A percentile compares a stretch with the other conserved stretches of the same genome.
Evolutionary conservation across 768 basidiomycete species (phyloP).

Genomic region (Lentinula boryana): DNA sequence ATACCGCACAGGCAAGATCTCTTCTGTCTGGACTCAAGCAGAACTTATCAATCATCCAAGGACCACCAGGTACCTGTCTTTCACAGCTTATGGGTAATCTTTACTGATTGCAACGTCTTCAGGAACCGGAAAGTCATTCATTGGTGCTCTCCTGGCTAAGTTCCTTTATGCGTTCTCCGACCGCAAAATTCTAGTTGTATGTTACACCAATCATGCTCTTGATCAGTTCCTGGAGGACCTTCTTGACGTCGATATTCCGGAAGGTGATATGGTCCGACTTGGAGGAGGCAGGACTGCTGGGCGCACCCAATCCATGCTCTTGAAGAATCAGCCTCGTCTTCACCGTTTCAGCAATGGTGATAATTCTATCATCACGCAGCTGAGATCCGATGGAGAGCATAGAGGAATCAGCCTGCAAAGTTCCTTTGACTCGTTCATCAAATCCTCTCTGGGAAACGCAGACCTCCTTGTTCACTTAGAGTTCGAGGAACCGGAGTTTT

Average conservation of each 20-base stretch:
- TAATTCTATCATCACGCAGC: background rate
- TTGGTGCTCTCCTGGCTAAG: slow-evolving; percentile 63
- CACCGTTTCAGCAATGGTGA: slow-evolving; percentile 17
- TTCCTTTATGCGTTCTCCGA: slow-evolving; percentile 41
- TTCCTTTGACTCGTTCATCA: background rate
- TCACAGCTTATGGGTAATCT: background rate
- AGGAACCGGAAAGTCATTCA: slow-evolving; percentile 76
- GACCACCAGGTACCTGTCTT: slow-evolving; percentile 50
- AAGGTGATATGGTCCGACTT: slow-evolving; percentile 44
- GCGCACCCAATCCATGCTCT: slow-evolving; percentile 36
- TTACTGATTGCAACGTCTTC: background rate
- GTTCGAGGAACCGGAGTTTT: slow-evolving; percentile 42
- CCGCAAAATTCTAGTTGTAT: slow-evolving; percentile 58
- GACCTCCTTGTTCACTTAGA: slow-evolving; percentile 43
- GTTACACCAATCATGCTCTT: slow-evolving; percentile 71
- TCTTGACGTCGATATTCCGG: slow-evolving; percentile 51
- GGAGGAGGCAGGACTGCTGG: slow-evolving; percentile 46
- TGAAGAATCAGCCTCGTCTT: slow-evolving; percentile 31
- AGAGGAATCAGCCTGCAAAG: background rate
- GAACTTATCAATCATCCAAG: slow-evolving; percentile 57
- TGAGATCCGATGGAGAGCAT: background rate
- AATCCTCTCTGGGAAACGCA: slow-evolving; percentile 8
- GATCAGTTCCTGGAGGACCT: slow-evolving; percentile 66
- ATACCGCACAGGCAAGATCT: slow-evolving; percentile 40
- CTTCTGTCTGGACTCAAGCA: slow-evolving; percentile 52